These are phyloP conservation scores for Pythium monospermum DNA, from an alignment of 352 stramenopile genomes.

Conservation along the genomic window DNA sequence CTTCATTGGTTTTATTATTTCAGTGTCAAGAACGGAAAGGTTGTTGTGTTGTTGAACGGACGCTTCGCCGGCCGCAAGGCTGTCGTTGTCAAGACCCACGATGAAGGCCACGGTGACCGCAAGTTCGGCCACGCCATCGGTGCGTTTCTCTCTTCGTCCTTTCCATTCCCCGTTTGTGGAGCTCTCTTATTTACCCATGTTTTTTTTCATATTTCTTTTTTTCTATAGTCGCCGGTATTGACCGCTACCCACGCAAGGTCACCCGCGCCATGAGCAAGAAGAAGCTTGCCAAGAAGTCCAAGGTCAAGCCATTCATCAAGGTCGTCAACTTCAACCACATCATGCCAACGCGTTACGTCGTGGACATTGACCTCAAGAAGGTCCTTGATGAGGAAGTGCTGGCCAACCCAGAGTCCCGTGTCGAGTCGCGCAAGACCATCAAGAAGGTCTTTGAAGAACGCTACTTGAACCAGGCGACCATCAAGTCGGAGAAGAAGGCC, in stretches of 20 bases:
- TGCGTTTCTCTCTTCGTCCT: slow-evolving; percentile 21
- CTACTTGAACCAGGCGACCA: slow-evolving; percentile 92
- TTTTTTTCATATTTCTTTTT: background rate
- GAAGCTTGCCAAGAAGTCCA: slow-evolving; percentile 97
- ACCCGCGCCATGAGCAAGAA: slow-evolving; percentile 95
- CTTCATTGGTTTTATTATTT: slow-evolving; percentile 14
- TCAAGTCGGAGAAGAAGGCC: slow-evolving; percentile 98
- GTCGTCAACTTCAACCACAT: slow-evolving; percentile 99
- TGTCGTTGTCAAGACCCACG: slow-evolving; percentile 98
- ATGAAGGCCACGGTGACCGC: slow-evolving; percentile 94
- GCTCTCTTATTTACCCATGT: background rate
- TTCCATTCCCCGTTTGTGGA: background rate
- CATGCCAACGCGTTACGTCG: slow-evolving; percentile 98
- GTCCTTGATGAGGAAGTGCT: slow-evolving; percentile 90
- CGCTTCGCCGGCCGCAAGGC: slow-evolving; percentile 99
- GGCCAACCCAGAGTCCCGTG: slow-evolving; percentile 70
- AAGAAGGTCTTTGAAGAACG: slow-evolving; percentile 99
- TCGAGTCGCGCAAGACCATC: slow-evolving; percentile 97
- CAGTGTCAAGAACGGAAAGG: slow-evolving; percentile 97
- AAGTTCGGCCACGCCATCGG: slow-evolving; percentile 97
- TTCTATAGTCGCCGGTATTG: slow-evolving; percentile 89
- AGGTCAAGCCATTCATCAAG: slow-evolving; percentile 99
- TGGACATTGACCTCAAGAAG: slow-evolving; percentile 99
- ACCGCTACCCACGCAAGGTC: slow-evolving; percentile 96
- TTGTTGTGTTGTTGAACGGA: slow-evolving; percentile 98